Evolutionary conservation across 2,329 filamentous ascomycete species (phyloP), one percentile per base, ranked within the genome.

Genomic region (Hortaea werneckii): DNA sequence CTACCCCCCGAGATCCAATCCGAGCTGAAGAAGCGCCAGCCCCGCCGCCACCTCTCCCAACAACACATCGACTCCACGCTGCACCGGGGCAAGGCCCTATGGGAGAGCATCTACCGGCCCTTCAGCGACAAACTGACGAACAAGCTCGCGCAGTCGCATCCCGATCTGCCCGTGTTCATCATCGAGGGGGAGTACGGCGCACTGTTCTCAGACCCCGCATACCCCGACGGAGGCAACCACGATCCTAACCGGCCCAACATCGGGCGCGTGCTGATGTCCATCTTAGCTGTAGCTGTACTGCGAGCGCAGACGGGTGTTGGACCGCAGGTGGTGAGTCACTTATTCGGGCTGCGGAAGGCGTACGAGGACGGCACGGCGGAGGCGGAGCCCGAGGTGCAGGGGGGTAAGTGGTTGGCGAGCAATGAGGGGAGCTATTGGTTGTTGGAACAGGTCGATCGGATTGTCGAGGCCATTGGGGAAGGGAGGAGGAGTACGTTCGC

Each of bases 101-200:
- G 87, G 87, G 72, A 84, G 54, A 82, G 78, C 5, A 79, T 94
- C 42, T 94, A 94, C 68, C 69, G 74, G 0, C 85, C 85, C 2
- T 83, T 88, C 55, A 80, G 85, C 60, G 68, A 68, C 10, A 89
- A 88, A 65, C 74, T 94, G 5, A 72, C 80, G 47, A 68, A 73
- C 42, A 86, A 83, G 65, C 77, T 94, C 1, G 83, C 78, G 0
- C 73, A 74, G n/a, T 80, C 82, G 8, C 87, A 94, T 61, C 87
- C 87, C 0, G 87, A 92, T 61, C 67, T 94, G 26, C 87, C 87
- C 0, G 83, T 89, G 3, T 81, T 87, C 59, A 92, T 94, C 54
- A 69, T 92, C 10, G 74, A 80, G 53, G 76, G 74, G 42, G 82
- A 90, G 61, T 94, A 94, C 62, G 80, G 80, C 0, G 78, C 78